Base-by-base conservation (phyloP, 2,329 filamentous ascomycete genomes). In the Epichloe sp. region DNA sequence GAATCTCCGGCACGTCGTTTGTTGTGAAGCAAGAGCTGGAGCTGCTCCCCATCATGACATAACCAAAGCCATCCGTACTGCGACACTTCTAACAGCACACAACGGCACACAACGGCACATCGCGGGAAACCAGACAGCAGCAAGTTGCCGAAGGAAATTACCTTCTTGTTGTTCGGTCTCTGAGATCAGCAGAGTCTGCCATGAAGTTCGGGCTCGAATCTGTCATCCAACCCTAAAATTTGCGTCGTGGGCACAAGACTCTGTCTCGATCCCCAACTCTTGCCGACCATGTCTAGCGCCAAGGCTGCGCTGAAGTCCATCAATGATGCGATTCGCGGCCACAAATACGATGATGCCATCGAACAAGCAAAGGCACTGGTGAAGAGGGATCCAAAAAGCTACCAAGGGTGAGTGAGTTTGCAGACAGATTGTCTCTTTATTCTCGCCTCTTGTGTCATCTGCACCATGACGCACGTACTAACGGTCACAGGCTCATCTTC, bases 291-390 rank as follows among this genome's bases (percentile, higher is more conserved):
- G 76, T 73, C 75, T 42, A 67, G 66, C 55, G 65, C 73, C 63
- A 95, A 95, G 71, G 77, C 83, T 49, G 80, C 83, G 53, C 74
- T 96, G 59, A 95, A 95, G 71, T 80, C 83, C 57, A 85, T 93
- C 57, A 86, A 85, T 63, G 78, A 86, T 56, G 83, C 85, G 45
- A 77, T 95, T 58, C 86, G 88, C 62, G 77, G 82, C 54, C 79
- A 86, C 60, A 85, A 93, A 62, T 95, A 83, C 71, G 83, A 85
- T 54, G 82, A 86, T 61, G 88, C 85, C 43, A 75, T 83, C 48
- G 71, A 78, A 34, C 81, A 88, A 63, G 82, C 87, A 4, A 75
- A 80, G 54, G 76, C 78, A 31, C 73, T 94, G 38, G 70, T 95
- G 46, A 74, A 82, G 49, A 78, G 78, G 56, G 89, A 96, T 55